Conservation (phyloP, 2,329 filamentous ascomycete species). For the Cyphellophora attinorum region DNA sequence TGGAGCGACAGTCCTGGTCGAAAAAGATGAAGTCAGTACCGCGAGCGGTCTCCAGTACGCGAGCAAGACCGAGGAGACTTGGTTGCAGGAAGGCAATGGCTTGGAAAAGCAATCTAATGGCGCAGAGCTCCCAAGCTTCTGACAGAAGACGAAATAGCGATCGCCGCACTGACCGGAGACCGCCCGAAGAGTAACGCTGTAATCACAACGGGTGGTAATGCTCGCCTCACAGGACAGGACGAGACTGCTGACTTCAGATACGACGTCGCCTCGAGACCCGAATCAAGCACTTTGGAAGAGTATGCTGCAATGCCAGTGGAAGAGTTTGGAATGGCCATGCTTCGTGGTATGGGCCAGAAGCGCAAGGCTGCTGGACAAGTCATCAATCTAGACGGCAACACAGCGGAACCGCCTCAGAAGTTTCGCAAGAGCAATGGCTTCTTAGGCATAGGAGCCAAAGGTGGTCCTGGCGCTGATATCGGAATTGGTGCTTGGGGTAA, state of each 20-base stretch:
- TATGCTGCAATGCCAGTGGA: slow-evolving; percentile 87
- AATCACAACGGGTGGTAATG: slow-evolving; percentile 34
- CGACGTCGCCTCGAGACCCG: slow-evolving; percentile 63
- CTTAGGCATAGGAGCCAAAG: slow-evolving; percentile 80
- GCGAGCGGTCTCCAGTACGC: slow-evolving; percentile 46
- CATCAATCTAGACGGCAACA: slow-evolving; percentile 28
- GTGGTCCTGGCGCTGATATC: slow-evolving; percentile 40
- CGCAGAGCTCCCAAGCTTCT: too few relatives aligned
- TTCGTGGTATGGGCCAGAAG: slow-evolving; percentile 95
- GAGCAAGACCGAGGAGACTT: slow-evolving; percentile 7
- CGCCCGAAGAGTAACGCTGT: slow-evolving; percentile 41
- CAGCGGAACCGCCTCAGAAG: slow-evolving; percentile 37
- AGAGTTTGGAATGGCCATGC: slow-evolving; percentile 81
- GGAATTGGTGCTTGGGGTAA: slow-evolving; percentile 77
- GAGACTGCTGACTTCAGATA: slow-evolving; percentile 54
- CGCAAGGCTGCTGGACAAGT: slow-evolving; percentile 47
- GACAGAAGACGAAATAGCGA: slow-evolving; percentile 47
- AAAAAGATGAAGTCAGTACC: slow-evolving; percentile 42
- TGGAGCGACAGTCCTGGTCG: slow-evolving; percentile 28
- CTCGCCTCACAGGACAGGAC: slow-evolving; percentile 21
- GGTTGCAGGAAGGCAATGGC: slow-evolving; percentile 7
- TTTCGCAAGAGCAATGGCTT: slow-evolving; percentile 62
- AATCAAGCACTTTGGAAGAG: slow-evolving; percentile 66
- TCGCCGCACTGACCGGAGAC: slow-evolving; percentile 57
- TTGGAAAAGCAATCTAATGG: too few relatives aligned